phyloP scores from a whole-genome alignment of 345 rosid species.

The Hirschfeldia incana region DNA sequence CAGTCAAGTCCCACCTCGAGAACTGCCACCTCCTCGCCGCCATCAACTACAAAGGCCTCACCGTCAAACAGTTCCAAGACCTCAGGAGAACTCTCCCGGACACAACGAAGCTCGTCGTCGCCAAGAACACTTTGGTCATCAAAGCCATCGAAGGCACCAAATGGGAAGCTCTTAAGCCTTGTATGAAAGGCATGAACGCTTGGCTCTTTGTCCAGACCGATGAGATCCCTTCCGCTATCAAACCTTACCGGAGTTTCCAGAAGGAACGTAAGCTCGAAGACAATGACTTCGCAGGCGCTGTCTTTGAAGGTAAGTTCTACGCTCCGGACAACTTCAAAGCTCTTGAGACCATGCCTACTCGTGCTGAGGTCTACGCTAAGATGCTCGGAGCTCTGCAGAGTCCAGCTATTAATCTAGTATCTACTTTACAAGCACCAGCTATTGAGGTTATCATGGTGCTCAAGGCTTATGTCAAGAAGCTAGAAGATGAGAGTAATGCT shows the following conservation, averaged over 20 bases:
- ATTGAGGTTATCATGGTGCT: conserved; percentile 74
- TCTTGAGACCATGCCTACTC: conserved; percentile 78
- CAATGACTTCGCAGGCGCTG: conserved; percentile 85
- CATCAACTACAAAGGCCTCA: conserved; percentile 70
- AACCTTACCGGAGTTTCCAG: conserved; percentile 77
- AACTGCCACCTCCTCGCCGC: conserved; percentile 84
- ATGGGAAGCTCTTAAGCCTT: conserved; percentile 83
- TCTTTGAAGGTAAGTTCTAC: conserved; percentile 88
- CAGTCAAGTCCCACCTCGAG: conserved; percentile 75
- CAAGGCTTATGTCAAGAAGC: conserved; percentile 81
- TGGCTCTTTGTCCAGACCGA: conserved; percentile 92
- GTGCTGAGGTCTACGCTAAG: conserved; percentile 85
- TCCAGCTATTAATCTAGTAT: conserved; percentile 74
- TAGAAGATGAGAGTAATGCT: conserved; percentile 73
- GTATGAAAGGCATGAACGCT: conserved; percentile 96
- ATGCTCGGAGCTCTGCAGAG: conserved; percentile 74
- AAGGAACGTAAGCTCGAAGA: conserved; percentile 70
- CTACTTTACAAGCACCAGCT: conserved; percentile 92
- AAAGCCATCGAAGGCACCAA: conserved; percentile 90
- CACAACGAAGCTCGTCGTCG: conserved; percentile 66
- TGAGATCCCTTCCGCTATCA: conserved; percentile 80
- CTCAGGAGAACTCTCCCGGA: conserved; percentile 69
- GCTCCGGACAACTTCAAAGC: conserved; percentile 74
- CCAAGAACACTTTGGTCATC: conserved; percentile 79
- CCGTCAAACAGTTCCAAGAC: conserved; percentile 86